Percentiles rank a stretch among this genome's conserved stretches.
These are phyloP conservation scores for Urtica urens DNA, from an alignment of 306 rosid genomes.

Conservation along the genomic window DNA sequence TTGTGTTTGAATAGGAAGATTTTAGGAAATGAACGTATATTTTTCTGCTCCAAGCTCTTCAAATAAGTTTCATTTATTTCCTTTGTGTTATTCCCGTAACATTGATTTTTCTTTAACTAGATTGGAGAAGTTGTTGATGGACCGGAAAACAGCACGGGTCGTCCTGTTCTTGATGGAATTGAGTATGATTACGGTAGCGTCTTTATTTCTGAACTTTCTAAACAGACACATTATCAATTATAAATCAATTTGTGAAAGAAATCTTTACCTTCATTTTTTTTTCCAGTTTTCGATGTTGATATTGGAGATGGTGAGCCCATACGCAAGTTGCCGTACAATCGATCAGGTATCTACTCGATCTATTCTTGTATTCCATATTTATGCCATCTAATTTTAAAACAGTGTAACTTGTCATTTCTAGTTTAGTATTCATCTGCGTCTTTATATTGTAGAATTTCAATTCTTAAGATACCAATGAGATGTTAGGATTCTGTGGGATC, in stretches of 20 bases:
- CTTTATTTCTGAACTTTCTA: slow-evolving; percentile 8
- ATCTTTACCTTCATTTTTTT: too few relatives aligned
- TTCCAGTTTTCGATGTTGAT: slow-evolving; percentile 86
- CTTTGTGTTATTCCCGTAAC: neutral
- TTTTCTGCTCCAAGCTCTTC: neutral
- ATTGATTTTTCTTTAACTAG: slow-evolving; percentile 17
- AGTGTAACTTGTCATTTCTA: too few relatives aligned
- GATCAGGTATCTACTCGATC: slow-evolving; percentile 45
- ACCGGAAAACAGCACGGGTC: slow-evolving; percentile 56
- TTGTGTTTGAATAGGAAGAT: too few relatives aligned
- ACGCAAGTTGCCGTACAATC: slow-evolving; percentile 86
- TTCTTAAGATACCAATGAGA: too few relatives aligned
- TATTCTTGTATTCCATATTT: neutral
- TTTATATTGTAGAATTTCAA: too few relatives aligned
- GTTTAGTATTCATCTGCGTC: too few relatives aligned
- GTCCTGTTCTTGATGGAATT: slow-evolving; percentile 53
- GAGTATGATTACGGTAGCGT: slow-evolving; percentile 81
- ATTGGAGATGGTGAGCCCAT: slow-evolving; percentile 92
- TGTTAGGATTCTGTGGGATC: too few relatives aligned
- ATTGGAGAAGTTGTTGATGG: slow-evolving; percentile 99
- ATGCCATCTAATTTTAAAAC: too few relatives aligned
- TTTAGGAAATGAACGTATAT: too few relatives aligned
- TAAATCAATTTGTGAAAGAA: slow-evolving; percentile 3
- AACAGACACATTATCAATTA: slow-evolving; percentile 15
- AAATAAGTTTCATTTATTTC: neutral